Evolutionary conservation across 75 land plant genomes (phyloP).

Genomic region (Picea sitchensis): DNA sequence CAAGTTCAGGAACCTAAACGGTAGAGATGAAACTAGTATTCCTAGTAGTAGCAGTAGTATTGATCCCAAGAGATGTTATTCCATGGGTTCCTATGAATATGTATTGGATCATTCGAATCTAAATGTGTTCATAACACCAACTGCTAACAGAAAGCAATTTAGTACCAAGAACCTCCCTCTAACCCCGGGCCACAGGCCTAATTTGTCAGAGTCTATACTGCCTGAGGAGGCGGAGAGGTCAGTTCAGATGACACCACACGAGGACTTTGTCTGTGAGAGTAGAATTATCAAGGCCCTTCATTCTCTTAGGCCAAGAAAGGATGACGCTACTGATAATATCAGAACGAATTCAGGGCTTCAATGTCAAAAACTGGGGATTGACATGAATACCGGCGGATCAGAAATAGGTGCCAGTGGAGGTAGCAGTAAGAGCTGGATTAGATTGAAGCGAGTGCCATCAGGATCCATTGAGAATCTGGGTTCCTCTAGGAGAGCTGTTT

Average conservation of each 20-base stretch:
- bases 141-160: conserved; percentile 32
- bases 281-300: conserved; percentile 8
- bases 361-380: background rate
- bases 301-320: conserved; percentile 5
- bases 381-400: background rate
- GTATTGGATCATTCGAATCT: conserved; percentile 33
- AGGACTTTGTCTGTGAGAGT: conserved; percentile 11
- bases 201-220: conserved; percentile 48
- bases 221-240: conserved; percentile 7
- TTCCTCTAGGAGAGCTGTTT: conserved; percentile 46
- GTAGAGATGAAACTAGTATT: background rate
- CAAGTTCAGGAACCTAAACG: conserved; percentile 39
- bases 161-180: conserved; percentile 23
- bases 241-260: conserved; percentile 9
- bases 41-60: conserved; percentile 15
- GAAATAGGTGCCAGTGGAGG: background rate
- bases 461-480: conserved; percentile 12
- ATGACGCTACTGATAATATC: background rate
- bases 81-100: conserved; percentile 66
- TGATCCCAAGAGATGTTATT: conserved; percentile 48
- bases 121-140: conserved; percentile 61
- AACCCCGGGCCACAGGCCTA: conserved; percentile 41
- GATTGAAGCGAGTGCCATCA: background rate
- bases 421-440: background rate
- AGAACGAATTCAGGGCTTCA: background rate